Conservation (phyloP, 192 early-diverging fungal species). For the Oehlia diaphana region DNA sequence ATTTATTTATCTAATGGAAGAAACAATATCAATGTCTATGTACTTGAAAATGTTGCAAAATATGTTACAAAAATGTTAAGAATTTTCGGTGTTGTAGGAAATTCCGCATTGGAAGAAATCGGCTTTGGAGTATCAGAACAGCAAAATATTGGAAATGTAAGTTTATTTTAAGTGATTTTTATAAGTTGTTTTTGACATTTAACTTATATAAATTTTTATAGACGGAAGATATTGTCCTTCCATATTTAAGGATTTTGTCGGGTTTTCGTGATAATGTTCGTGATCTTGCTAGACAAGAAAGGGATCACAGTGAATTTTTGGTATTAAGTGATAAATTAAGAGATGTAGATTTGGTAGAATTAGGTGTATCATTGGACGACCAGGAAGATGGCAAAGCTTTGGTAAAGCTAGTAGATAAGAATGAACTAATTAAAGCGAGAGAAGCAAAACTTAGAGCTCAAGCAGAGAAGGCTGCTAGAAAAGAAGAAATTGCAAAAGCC, state of each 20-base stretch:
- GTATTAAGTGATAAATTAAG: constrained; percentile 83
- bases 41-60: constrained; percentile 74
- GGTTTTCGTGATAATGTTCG: constrained; percentile 89
- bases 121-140: constrained; percentile 59
- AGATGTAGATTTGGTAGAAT: constrained; percentile 81
- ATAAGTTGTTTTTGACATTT: neutral
- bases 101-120: constrained; percentile 56
- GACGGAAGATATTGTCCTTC: constrained; percentile 68
- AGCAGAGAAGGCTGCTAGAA: constrained; percentile 61
- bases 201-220: constrained; percentile 8
- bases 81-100: constrained; percentile 80
- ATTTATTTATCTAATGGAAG: constrained; percentile 70
- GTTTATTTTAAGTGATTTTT: neutral
- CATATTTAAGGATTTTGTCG: constrained; percentile 78
- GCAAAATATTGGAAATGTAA: constrained; percentile 42
- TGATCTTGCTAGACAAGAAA: constrained; percentile 63
- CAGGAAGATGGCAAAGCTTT: constrained; percentile 92
- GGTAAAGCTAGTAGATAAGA: constrained; percentile 85
- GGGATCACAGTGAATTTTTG: constrained; percentile 58
- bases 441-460: constrained; percentile 66
- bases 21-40: constrained; percentile 60
- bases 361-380: constrained; percentile 93
- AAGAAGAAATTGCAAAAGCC: constrained; percentile 59
- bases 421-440: constrained; percentile 63
- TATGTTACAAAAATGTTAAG: constrained; percentile 81